Evolutionary conservation across 345 rosid genomes (phyloP), one percentile per base, ranked within the genome.

Genomic region (Cochlearia excelsa): DNA sequence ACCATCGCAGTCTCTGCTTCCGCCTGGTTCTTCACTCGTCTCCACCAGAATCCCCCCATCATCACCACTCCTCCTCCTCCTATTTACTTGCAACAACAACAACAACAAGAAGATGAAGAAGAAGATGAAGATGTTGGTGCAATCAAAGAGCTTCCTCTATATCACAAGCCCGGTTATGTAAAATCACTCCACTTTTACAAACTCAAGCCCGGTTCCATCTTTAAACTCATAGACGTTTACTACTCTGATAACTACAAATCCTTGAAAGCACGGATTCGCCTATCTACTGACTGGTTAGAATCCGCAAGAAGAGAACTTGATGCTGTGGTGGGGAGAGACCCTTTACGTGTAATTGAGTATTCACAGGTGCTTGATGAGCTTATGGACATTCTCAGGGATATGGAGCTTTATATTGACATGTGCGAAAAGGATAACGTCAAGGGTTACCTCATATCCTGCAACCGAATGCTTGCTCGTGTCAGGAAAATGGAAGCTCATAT

Each of bases 401-500:
- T 70, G 75, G 75, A 70, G 7, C 6, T 51, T 8, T 70, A 70
- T 7, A 58, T 70, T 1, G 75, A 70, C 27, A 33, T 57, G 9
- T 70, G 75, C 60, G 39, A 70, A 9, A 64, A 31, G 56, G 65
- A 58, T 0, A 70, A 64, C 9, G 66, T 64, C 0, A 70, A 51
- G 59, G 75, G 66, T 37, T 70, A 64, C 65, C 37, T 70, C 3
- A 45, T 46, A 38, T 63, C 70, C n/a, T 70, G 75, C 55, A 64
- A 70, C 28, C 59, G 70, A 3, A 45, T 70, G 55, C 75, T 70
- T 70, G 65, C 69, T 54, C 66, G 75, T 64, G 70, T 70, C 2
- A 70, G 75, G 66, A 64, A 23, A 26, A 64, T 70, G 75, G 75
- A 70, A 27, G 66, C 75, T 46, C 70, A 48, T 61, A 64, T 70